Evolutionary conservation across 345 rosid species (phyloP).

Genomic region (Dipteronia sinensis): DNA sequence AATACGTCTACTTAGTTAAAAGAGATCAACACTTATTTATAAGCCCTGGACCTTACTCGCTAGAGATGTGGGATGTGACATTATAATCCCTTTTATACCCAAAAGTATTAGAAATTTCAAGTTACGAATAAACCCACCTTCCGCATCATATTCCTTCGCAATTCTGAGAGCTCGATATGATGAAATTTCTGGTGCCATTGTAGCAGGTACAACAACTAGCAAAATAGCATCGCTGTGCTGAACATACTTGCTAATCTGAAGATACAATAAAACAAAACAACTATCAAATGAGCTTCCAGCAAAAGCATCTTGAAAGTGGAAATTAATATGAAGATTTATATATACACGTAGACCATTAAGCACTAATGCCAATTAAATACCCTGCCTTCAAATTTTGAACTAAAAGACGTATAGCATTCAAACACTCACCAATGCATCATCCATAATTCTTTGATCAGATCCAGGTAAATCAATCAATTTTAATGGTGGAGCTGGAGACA

Average conservation of each 20-base stretch:
- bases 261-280: constrained; percentile 17
- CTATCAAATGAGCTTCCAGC: constrained; percentile 21
- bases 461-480: constrained; percentile 97
- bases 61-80: too few species aligned
- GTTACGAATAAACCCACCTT: constrained; percentile 51
- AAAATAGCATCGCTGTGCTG: constrained; percentile 91
- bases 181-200: constrained; percentile 86
- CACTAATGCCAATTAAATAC: neutral
- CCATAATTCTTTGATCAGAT: constrained; percentile 92
- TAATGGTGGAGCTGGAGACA: constrained; percentile 82
- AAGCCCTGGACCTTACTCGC: too few species aligned
- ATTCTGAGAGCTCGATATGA: constrained; percentile 86
- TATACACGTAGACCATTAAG: neutral
- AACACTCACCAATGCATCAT: constrained; percentile 76
- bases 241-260: constrained; percentile 73
- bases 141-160: constrained; percentile 93
- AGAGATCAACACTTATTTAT: too few species aligned
- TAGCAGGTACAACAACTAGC: constrained; percentile 87
- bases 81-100: neutral
- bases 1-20: too few species aligned
- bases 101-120: constrained; percentile 20
- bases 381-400: neutral
- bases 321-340: constrained; percentile 3
- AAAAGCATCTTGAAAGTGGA: constrained; percentile 5
- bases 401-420: constrained; percentile 7